phyloP scores from a whole-genome alignment of 768 basidiomycete species.

The Rhizopogon vinicolor region DNA sequence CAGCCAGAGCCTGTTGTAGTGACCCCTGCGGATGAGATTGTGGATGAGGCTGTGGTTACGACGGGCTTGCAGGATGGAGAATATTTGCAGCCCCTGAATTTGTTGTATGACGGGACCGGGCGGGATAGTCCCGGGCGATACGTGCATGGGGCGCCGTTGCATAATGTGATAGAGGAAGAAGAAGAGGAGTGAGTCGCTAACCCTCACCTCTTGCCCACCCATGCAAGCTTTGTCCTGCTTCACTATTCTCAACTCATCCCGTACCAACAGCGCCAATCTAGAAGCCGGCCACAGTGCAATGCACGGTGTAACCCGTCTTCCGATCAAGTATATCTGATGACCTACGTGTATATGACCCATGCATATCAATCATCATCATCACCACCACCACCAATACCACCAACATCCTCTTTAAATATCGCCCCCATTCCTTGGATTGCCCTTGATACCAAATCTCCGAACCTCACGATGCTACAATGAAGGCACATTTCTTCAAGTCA shows the following conservation, averaged over 20 bases:
- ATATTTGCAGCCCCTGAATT: conserved; percentile 27
- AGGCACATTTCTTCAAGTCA: background rate
- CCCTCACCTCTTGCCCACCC: background rate
- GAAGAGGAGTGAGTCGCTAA: conserved; percentile 46
- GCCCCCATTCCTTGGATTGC: background rate
- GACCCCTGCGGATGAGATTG: conserved; percentile 21
- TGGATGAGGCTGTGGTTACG: conserved; percentile 17
- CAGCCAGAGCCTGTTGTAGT: conserved; percentile 1
- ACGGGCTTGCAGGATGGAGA: conserved; percentile 1
- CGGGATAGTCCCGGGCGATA: conserved; percentile 69
- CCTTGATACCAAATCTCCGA: conserved; percentile 1
- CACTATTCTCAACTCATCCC: background rate
- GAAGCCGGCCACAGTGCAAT: background rate
- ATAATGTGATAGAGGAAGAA: conserved; percentile 82
- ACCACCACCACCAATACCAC: background rate
- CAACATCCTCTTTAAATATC: conserved; percentile 3
- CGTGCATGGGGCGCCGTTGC: conserved; percentile 79
- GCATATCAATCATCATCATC: background rate
- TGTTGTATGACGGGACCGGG: conserved; percentile 43
- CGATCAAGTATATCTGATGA: background rate
- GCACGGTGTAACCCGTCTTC: background rate
- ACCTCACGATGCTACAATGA: background rate
- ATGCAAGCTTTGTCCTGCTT: background rate
- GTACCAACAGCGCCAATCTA: background rate
- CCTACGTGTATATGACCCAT: background rate